Evolutionary conservation across 345 rosid species (phyloP).

Genomic region (Bruguiera sexangula): DNA sequence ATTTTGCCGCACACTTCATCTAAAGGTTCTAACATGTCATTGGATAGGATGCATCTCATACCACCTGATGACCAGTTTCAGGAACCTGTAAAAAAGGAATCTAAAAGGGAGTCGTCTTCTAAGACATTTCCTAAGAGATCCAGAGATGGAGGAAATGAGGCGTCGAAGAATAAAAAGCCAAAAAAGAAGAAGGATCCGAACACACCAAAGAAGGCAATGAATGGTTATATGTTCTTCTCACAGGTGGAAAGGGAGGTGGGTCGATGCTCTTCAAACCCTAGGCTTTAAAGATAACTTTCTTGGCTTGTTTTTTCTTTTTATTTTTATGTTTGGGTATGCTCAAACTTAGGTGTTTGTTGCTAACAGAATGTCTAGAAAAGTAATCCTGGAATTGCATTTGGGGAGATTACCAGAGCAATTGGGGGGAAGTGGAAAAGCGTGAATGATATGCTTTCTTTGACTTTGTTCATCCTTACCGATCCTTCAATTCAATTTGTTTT

Average conservation of each 20-base stretch:
- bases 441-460: conserved; percentile 42
- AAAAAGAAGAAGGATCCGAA: conserved; percentile 93
- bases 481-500: background rate
- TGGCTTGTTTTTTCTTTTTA: background rate
- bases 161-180: conserved; percentile 70
- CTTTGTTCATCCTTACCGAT: background rate
- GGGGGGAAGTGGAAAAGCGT: conserved; percentile 79
- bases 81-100: conserved; percentile 69
- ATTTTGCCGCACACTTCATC: background rate
- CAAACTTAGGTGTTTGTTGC: conserved; percentile 13
- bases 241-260: conserved; percentile 79
- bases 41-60: conserved; percentile 4
- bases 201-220: conserved; percentile 78
- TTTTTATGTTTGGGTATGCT: background rate
- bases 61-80: conserved; percentile 26
- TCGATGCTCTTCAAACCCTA: background rate
- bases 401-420: conserved; percentile 54
- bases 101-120: conserved; percentile 52
- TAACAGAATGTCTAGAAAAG: conserved; percentile 64
- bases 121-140: conserved; percentile 59
- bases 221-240: conserved; percentile 70
- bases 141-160: conserved; percentile 57
- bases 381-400: conserved; percentile 63
- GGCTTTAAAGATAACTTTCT: background rate
- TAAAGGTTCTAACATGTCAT: background rate